Evolutionary conservation across 805 yeast genomes (phyloP).

Genomic region (Metschnikowia aberdeeniae): DNA sequence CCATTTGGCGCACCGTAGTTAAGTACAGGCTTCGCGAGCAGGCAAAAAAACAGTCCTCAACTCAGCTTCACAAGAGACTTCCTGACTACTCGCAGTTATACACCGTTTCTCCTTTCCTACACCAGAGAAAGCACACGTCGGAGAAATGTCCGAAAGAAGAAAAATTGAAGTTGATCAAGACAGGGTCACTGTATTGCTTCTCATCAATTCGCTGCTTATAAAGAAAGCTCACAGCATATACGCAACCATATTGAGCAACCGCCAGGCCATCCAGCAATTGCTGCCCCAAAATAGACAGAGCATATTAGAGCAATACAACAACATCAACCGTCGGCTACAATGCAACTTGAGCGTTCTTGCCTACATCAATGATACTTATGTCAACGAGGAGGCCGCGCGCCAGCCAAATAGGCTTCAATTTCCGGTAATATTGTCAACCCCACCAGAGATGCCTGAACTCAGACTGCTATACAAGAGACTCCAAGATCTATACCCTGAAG

Average conservation of each 20-base stretch:
- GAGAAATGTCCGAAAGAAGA: slow-evolving; percentile 13
- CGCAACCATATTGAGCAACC: slow-evolving; percentile 33
- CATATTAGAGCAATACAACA: slow-evolving; percentile 35
- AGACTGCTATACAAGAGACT: slow-evolving; percentile 43
- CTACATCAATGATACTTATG: slow-evolving; percentile 37
- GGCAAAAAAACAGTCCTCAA: slow-evolving; percentile 4
- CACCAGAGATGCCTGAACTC: slow-evolving; percentile 53
- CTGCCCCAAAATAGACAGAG: slow-evolving; percentile 30
- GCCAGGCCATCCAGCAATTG: slow-evolving; percentile 29
- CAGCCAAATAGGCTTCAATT: slow-evolving; percentile 24
- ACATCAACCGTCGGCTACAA: slow-evolving; percentile 39
- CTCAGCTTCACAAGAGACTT: not conserved
- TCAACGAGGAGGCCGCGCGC: slow-evolving; percentile 25
- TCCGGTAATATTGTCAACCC: slow-evolving; percentile 52
- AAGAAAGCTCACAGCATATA: slow-evolving; percentile 37
- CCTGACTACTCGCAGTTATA: too few species aligned
- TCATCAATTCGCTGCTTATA: slow-evolving; percentile 41
- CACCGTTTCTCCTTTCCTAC: not conserved
- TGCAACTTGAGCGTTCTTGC: slow-evolving; percentile 40
- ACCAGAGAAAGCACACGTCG: not conserved
- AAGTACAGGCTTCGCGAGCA: slow-evolving; percentile 6
- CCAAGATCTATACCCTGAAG: slow-evolving; percentile 52
- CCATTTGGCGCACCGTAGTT: not conserved
- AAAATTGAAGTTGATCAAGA: slow-evolving; percentile 33
- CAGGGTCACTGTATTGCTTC: slow-evolving; percentile 38